phyloP scores from a whole-genome alignment of 1,284 basidiomycete species.

The Ceratobasidium sp. region DNA sequence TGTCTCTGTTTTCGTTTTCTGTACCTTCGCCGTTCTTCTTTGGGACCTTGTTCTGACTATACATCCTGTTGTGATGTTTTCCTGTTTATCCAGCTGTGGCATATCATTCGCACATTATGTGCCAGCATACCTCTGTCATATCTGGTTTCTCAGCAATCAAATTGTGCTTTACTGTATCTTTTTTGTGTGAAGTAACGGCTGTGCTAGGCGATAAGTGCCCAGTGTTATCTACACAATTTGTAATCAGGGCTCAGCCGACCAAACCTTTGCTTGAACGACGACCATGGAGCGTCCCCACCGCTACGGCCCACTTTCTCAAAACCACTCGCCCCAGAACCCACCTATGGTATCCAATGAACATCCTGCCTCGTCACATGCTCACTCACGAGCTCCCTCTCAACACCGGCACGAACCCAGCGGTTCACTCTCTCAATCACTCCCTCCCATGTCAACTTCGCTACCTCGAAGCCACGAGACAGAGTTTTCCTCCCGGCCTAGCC shows the following conservation, averaged over 20 bases:
- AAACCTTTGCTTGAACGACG: constrained; percentile 34
- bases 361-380: not conserved
- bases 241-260: constrained; percentile 7
- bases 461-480: constrained; percentile 33
- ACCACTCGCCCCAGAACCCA: constrained; percentile 17
- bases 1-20: constrained; percentile 38
- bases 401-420: constrained; percentile 36
- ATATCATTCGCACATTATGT: constrained; percentile 1
- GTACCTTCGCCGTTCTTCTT: constrained; percentile 43
- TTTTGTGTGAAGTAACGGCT: constrained; percentile 7
- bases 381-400: constrained; percentile 33
- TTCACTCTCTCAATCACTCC: constrained; percentile 22
- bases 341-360: not conserved
- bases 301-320: constrained; percentile 21
- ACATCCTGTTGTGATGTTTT: constrained; percentile 38
- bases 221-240: constrained; percentile 9
- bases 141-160: constrained; percentile 37
- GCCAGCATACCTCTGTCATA: constrained; percentile 28
- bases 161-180: constrained; percentile 31
- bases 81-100: constrained; percentile 35
- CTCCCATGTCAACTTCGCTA: constrained; percentile 25
- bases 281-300: constrained; percentile 37
- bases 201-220: constrained; percentile 4
- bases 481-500: constrained; percentile 27
- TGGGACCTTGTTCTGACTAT: constrained; percentile 36